Evolutionary conservation across 371 early-diverging fungal species (phyloP).

Genomic region (Blakeslea trispora): DNA sequence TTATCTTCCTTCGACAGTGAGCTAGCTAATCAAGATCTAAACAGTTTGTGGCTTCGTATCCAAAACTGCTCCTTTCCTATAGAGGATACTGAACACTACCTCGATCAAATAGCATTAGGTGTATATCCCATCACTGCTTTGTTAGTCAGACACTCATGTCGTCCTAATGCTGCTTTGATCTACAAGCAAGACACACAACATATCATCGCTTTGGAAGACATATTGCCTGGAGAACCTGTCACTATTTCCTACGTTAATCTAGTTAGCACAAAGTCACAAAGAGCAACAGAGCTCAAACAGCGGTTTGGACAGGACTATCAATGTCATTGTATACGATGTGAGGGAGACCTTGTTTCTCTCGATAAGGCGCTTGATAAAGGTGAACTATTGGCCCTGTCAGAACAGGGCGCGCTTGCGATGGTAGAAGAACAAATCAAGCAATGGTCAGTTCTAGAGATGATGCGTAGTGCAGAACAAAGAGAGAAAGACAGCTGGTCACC

Average conservation of each 20-base stretch:
- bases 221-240: slow-evolving; percentile 69
- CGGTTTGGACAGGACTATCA: slow-evolving; percentile 34
- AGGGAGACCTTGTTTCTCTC: slow-evolving; percentile 14
- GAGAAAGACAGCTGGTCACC: slow-evolving; percentile 24
- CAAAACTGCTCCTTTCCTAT: slow-evolving; percentile 22
- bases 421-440: slow-evolving; percentile 20
- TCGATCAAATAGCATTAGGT: slow-evolving; percentile 71
- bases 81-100: slow-evolving; percentile 49
- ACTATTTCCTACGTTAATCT: slow-evolving; percentile 77
- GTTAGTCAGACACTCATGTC: slow-evolving; percentile 79
- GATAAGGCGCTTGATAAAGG: slow-evolving; percentile 21
- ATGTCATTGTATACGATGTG: slow-evolving; percentile 39
- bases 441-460: slow-evolving; percentile 42
- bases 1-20: slow-evolving; percentile 20
- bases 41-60: slow-evolving; percentile 19
- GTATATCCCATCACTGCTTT: slow-evolving; percentile 75
- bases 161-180: slow-evolving; percentile 72
- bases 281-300: slow-evolving; percentile 52
- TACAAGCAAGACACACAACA: slow-evolving; percentile 50
- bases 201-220: slow-evolving; percentile 62
- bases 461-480: slow-evolving; percentile 15
- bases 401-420: slow-evolving; percentile 9
- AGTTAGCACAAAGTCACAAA: slow-evolving; percentile 50
- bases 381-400: slow-evolving; percentile 5
- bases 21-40: slow-evolving; percentile 15